Percentiles rank a stretch among this genome's conserved stretches.
Evolutionary conservation across 768 basidiomycete genomes (phyloP).

Genomic region (Thelephora ganbajun): DNA sequence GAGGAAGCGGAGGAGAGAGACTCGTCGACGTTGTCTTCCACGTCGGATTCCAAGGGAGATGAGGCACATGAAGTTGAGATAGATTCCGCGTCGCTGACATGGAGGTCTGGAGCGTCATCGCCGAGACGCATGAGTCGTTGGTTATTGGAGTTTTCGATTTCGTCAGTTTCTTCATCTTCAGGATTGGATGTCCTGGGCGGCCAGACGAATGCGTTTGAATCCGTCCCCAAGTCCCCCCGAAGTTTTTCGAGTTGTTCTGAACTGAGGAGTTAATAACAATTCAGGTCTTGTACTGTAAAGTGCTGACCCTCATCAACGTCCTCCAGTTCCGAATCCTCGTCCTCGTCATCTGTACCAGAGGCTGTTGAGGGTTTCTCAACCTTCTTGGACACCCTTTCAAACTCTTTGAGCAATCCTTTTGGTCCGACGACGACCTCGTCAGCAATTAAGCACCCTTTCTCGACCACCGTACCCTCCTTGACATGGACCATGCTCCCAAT

Average conservation of each 20-base stretch:
- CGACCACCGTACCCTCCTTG: constrained; percentile 50
- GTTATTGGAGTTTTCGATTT: constrained; percentile 49
- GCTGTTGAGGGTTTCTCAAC: constrained; percentile 19
- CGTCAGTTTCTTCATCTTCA: constrained; percentile 49
- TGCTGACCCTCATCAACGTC: constrained; percentile 52
- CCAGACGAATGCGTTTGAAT: constrained; percentile 74
- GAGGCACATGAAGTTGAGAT: constrained; percentile 13
- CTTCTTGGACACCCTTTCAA: constrained; percentile 58
- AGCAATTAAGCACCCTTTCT: constrained; percentile 66
- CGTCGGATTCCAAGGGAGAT: constrained; percentile 17
- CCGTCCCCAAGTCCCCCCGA: constrained; percentile 42
- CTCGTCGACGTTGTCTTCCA: constrained; percentile 22
- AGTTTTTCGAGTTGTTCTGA: constrained; percentile 33
- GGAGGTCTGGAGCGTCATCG: constrained; percentile 1
- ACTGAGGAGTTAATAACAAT: constrained; percentile 1
- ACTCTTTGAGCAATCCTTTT: constrained; percentile 48
- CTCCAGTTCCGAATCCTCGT: constrained; percentile 41
- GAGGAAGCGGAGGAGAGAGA: constrained; percentile 28
- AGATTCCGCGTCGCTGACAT: neutral
- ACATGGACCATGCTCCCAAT: constrained; percentile 68
- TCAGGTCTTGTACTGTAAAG: neutral
- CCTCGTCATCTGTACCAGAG: constrained; percentile 17
- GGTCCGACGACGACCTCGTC: constrained; percentile 73
- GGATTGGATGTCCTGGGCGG: constrained; percentile 45
- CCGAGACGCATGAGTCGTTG: constrained; percentile 57